phyloP scores from a whole-genome alignment of 352 stramenopile genomes.

The Phytophthora sansomeana region DNA sequence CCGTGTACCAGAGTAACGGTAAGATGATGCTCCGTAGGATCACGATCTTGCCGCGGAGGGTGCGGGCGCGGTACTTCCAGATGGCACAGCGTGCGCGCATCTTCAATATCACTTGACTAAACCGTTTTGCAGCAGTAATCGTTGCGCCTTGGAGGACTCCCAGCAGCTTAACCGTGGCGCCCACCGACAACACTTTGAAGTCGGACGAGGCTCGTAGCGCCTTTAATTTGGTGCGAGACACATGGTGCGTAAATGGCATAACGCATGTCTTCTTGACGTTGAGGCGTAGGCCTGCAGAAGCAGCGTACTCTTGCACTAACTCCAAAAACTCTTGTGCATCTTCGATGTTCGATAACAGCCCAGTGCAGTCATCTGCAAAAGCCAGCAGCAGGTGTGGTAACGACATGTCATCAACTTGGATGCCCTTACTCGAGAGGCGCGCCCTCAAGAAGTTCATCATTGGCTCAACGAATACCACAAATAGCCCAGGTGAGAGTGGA shows the following conservation, averaged over 20 bases:
- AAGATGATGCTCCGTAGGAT: conserved; percentile 1
- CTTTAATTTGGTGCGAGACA: too few species aligned
- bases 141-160: not conserved
- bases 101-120: not conserved
- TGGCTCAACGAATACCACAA: conserved; percentile 33
- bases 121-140: not conserved
- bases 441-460: conserved; percentile 14
- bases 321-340: too few species aligned
- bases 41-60: not conserved
- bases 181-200: too few species aligned
- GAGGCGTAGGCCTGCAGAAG: too few species aligned
- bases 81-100: conserved; percentile 1
- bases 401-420: not conserved
- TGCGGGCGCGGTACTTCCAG: conserved; percentile 1
- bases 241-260: too few species aligned
- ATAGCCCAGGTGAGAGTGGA: conserved; percentile 29
- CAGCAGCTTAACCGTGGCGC: too few species aligned
- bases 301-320: too few species aligned
- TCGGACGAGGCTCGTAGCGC: too few species aligned
- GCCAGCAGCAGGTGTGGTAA: conserved; percentile 7
- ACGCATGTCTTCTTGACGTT: too few species aligned
- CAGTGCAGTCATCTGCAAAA: conserved; percentile 34
- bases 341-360: too few species aligned
- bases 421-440: not conserved
- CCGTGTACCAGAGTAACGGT: conserved; percentile 1